These are phyloP conservation scores for Wickerhamiella allomyrinae DNA, from an alignment of 805 yeast genomes.

Conservation along the genomic window DNA sequence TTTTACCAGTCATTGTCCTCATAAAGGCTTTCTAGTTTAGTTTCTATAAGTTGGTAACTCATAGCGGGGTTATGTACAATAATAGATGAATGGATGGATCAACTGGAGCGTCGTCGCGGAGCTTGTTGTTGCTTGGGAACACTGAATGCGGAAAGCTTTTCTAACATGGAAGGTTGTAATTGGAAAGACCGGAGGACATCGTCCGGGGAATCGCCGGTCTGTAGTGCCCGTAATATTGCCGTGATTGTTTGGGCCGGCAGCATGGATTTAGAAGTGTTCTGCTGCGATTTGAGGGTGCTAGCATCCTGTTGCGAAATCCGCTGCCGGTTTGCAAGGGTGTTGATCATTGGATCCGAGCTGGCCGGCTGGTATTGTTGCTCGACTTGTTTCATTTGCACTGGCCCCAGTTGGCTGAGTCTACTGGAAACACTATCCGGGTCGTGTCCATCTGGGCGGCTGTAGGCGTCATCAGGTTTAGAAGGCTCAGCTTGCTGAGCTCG, in stretches of 20 bases:
- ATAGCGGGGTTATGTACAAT: not conserved
- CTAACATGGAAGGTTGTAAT: conserved; percentile 12
- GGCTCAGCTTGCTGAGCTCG: not conserved
- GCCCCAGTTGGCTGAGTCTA: conserved; percentile 16
- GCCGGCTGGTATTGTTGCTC: conserved; percentile 11
- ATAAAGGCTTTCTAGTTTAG: no score
- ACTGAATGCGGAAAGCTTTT: conserved; percentile 9
- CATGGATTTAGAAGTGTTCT: conserved; percentile 6
- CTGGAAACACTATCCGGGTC: conserved; percentile 13
- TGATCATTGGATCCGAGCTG: conserved; percentile 13
- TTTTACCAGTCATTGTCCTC: no score
- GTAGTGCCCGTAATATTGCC: conserved; percentile 13
- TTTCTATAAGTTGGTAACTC: no score
- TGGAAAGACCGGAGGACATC: conserved; percentile 11
- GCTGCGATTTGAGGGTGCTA: conserved; percentile 4
- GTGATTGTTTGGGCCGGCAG: conserved; percentile 17
- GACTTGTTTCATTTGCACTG: conserved; percentile 10
- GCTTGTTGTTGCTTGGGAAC: not conserved
- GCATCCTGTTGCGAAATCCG: conserved; percentile 6
- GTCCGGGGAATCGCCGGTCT: conserved; percentile 15
- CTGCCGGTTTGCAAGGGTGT: conserved; percentile 16
- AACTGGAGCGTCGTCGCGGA: not conserved
- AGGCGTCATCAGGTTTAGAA: not conserved
- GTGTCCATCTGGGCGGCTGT: conserved; percentile 28
- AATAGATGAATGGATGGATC: not conserved